Base-by-base conservation (phyloP, 257 asterid species). In the Solanum paucissectum region DNA sequence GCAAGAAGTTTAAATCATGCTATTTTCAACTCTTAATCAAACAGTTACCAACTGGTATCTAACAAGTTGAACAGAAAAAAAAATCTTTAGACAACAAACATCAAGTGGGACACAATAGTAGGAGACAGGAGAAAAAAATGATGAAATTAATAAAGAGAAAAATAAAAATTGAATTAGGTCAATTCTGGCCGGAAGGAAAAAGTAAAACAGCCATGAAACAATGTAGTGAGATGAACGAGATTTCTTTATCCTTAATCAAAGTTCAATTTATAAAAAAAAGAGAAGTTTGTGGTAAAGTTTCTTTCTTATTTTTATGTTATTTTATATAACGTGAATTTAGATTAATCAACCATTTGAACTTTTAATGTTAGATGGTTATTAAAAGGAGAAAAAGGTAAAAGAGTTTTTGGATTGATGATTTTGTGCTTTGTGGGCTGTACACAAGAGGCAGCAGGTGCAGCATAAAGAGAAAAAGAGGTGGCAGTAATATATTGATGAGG, bases 401-500 rank as follows among this genome's bases (percentile, higher is more conserved):
- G 64, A 76, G 84, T 42, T 21, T 44, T 79, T 79, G 66, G 27
- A 27, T 79, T 44, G 62, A 13, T 79, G 5, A 44, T 14, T 72
- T 25, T 42, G 40, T 44, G 66, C 66, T 44, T 25, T 27, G 25
- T 44, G 66, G 84, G 40, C 38, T 79, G 40, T 27, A 5, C 66
- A 46, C 66, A 29, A 81, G 83, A 75, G 58, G 49, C 25, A 42
- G 60, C 64, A 79, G 82, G 42, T 18, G 55, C 27, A 46, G 64
- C 68, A 81, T 81, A 46, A 81, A 81, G 85, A 81, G 25, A 16
- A 32, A 81, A 49, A 81, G 27, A 81, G 85, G 49, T 27, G 36
- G 16, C 18, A 62, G 92, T 81, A 86, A 89, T 49, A 86, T 60
- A 86, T 62, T 87, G 91, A 90, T 89, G 90, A 92, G 86, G 86